Percentiles rank a stretch among this genome's conserved stretches.
Evolutionary conservation across 225 moss, liverwort and hornwort genomes (phyloP).

Genomic region (Pleurozium schreberi): DNA sequence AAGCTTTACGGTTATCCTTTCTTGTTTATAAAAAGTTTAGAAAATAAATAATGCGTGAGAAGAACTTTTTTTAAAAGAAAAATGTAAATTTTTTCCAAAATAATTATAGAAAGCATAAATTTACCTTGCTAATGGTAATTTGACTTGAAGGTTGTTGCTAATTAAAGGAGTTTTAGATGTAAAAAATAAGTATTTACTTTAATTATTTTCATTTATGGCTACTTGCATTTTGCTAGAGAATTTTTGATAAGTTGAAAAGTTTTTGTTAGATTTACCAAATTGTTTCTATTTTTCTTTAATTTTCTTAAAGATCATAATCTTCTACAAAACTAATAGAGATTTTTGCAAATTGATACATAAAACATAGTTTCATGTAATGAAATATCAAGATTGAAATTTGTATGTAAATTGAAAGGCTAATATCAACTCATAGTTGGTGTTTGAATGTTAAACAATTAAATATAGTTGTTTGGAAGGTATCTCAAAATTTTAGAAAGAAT

Average conservation of each 20-base stretch:
- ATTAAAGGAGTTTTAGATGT: not conserved
- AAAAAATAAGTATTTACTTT: not conserved
- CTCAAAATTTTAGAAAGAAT: too few relatives aligned
- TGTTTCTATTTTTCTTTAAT: too few relatives aligned
- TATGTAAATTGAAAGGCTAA: too few relatives aligned
- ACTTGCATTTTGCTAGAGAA: not conserved
- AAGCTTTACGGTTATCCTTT: too few relatives aligned
- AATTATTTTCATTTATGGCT: not conserved
- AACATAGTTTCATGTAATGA: not conserved
- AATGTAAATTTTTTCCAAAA: not conserved
- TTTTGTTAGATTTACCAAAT: not conserved
- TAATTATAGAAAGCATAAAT: not conserved
- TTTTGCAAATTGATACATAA: not conserved
- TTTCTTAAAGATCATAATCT: too few relatives aligned
- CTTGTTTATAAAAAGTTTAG: too few relatives aligned
- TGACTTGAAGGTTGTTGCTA: not conserved
- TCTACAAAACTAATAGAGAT: not conserved
- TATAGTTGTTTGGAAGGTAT: too few relatives aligned
- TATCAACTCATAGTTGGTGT: too few relatives aligned
- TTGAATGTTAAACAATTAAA: too few relatives aligned
- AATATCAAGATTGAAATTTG: too few relatives aligned
- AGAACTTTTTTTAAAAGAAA: rapidly evolving
- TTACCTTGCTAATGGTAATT: not conserved
- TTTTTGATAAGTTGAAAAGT: too few relatives aligned
- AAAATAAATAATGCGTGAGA: rapidly evolving